Evolutionary conservation across 768 basidiomycete genomes (phyloP).

Genomic region (Calocera viscosa): DNA sequence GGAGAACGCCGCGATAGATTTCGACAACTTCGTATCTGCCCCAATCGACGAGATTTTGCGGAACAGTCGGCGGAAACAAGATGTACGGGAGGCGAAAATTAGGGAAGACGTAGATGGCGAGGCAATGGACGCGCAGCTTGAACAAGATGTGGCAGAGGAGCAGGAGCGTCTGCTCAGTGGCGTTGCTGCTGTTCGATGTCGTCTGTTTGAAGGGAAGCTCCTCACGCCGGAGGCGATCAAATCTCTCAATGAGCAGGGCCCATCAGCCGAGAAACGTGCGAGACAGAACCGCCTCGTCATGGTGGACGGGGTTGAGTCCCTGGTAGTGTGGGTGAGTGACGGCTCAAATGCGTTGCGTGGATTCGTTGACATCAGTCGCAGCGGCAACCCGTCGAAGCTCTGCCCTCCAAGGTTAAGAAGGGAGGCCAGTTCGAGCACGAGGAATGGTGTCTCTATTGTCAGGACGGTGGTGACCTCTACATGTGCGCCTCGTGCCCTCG

Average conservation of each 20-base stretch:
- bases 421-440: constrained; percentile 36
- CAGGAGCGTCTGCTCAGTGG: constrained; percentile 40
- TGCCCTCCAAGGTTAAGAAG: constrained; percentile 25
- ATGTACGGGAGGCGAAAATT: constrained; percentile 34
- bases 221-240: constrained; percentile 26
- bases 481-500: constrained; percentile 42
- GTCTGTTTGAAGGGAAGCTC: constrained; percentile 44
- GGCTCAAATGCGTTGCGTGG: not conserved
- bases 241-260: constrained; percentile 34
- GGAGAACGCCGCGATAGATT: constrained; percentile 30
- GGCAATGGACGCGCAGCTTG: constrained; percentile 24
- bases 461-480: constrained; percentile 45
- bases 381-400: not conserved
- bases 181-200: constrained; percentile 45
- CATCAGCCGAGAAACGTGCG: constrained; percentile 35
- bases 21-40: constrained; percentile 36
- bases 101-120: constrained; percentile 30
- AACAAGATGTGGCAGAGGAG: constrained; percentile 41
- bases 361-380: not conserved
- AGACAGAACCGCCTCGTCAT: constrained; percentile 32
- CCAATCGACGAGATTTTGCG: constrained; percentile 36
- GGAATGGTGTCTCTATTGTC: constrained; percentile 48
- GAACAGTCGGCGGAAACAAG: constrained; percentile 35
- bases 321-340: constrained; percentile 16
- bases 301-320: constrained; percentile 29